These are phyloP conservation scores for Mycosphaerella arachidis DNA, from an alignment of 2,329 filamentous ascomycete genomes.

Conservation along the genomic window DNA sequence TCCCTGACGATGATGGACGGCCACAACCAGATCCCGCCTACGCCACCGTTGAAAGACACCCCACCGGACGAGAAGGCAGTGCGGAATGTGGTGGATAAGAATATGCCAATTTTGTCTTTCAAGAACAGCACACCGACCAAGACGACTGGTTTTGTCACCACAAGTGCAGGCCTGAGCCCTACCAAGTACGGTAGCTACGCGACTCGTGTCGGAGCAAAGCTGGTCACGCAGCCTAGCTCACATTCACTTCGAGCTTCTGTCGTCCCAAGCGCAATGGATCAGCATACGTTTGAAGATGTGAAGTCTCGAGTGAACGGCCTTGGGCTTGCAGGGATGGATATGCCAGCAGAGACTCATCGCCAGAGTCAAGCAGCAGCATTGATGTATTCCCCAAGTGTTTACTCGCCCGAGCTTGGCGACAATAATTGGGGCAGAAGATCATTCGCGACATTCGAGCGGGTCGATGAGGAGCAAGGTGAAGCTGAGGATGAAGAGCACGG, in stretches of 20 bases:
- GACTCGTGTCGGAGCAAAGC: slow-evolving; percentile 17
- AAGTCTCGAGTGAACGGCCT: slow-evolving; percentile 27
- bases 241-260: slow-evolving; percentile 30
- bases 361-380: slow-evolving; percentile 8
- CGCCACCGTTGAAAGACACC: slow-evolving; percentile 43
- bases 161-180: slow-evolving; percentile 20
- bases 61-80: slow-evolving; percentile 31
- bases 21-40: slow-evolving; percentile 33
- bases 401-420: slow-evolving; percentile 15
- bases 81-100: slow-evolving; percentile 5
- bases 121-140: slow-evolving; percentile 14
- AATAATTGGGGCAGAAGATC: slow-evolving; percentile 1
- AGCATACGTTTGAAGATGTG: slow-evolving; percentile 24
- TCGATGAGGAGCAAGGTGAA: slow-evolving; percentile 1
- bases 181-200: slow-evolving; percentile 25
- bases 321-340: slow-evolving; percentile 28
- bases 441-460: not conserved
- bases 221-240: slow-evolving; percentile 29
- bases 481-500: not conserved
- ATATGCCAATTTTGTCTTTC: slow-evolving; percentile 3
- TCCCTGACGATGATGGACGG: slow-evolving; percentile 30
- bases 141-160: slow-evolving; percentile 15
- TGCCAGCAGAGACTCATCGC: slow-evolving; percentile 24
- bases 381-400: slow-evolving; percentile 30
- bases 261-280: slow-evolving; percentile 20